Evolutionary conservation across 768 basidiomycete genomes (phyloP), one percentile per base, ranked within the genome.

Genomic region (Tricholoma saponaceum): DNA sequence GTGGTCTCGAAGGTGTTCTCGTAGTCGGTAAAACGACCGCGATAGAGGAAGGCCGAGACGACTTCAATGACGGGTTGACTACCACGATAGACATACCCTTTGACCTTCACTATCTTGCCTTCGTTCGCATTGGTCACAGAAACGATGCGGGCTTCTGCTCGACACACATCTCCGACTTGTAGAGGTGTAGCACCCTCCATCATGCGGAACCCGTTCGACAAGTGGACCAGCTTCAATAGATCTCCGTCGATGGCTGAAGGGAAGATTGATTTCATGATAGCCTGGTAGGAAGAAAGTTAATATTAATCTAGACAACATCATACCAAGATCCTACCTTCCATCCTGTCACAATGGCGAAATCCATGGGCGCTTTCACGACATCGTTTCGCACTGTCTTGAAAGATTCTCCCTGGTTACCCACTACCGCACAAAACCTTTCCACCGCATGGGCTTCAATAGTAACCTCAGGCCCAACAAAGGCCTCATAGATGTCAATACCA

Each of bases 191-290:
- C 84, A 49, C 89, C 92, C 23, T 90, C 82, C 60, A 96, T 75
- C 70, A 95, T 83, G 55, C 86, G 86, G 87, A 99, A 99, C 44
- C 94, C 95, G 69, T 99, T 99, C 7, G 95, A 95, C 14, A 99
- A 83, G 69, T 99, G 97, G 47, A 98, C 96, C 32, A 98, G 87
- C 72, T 94, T 95, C 64, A 98, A 79, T 14, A 98, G 76, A 71
- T 99, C 96, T 1, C 96, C 97, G 61, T 98, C 92, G 68, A 99
- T 92, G 10, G 84, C 73, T 12, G 80, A 69, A 5, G 97, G 97
- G 85, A 99, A 99, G 73, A 98, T 96, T 0, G 95, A 86, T 71
- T 91, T 93, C 90, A 98, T 99, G 74, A 99, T 98, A n/a, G 95
- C 91, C 94, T 96, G 63, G 0, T 55, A 58, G 58, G 39, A 54